Evolutionary conservation across 2,329 filamentous ascomycete genomes (phyloP).

Genomic region (Tolypocladium pustulatum): DNA sequence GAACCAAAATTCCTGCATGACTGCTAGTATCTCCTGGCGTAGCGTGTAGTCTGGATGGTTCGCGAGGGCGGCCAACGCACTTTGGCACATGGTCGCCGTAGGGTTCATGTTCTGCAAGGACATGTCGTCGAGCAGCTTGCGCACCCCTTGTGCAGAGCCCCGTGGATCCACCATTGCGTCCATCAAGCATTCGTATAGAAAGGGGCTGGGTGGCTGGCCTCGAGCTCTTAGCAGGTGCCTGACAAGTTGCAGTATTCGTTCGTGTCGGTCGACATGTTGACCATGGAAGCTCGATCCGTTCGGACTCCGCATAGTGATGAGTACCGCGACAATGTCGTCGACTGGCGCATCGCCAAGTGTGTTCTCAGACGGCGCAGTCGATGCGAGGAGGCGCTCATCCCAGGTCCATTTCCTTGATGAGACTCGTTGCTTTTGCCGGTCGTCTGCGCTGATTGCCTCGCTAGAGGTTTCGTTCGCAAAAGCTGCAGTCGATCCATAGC

Average conservation of each 20-base stretch:
- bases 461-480: neutral
- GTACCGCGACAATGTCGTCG: slow-evolving; percentile 16
- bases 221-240: slow-evolving; percentile 48
- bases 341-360: slow-evolving; percentile 7
- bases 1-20: slow-evolving; percentile 64
- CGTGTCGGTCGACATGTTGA: slow-evolving; percentile 13
- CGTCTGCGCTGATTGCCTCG: neutral
- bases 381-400: slow-evolving; percentile 9
- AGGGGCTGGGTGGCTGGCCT: slow-evolving; percentile 40
- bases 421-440: neutral
- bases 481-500: slow-evolving; percentile 7
- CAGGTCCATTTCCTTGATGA: neutral
- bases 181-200: slow-evolving; percentile 66
- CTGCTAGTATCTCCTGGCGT: slow-evolving; percentile 57
- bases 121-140: slow-evolving; percentile 63
- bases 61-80: slow-evolving; percentile 59
- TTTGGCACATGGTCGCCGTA: slow-evolving; percentile 60
- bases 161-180: slow-evolving; percentile 55
- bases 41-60: slow-evolving; percentile 80
- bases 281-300: slow-evolving; percentile 7
- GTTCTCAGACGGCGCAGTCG: slow-evolving; percentile 9
- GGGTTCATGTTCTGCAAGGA: slow-evolving; percentile 45
- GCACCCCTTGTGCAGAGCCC: slow-evolving; percentile 58
- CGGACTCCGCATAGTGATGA: slow-evolving; percentile 15
- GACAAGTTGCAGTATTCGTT: slow-evolving; percentile 32